Conservation (phyloP, 306 rosid species). For the Potentilla sterilis region DNA sequence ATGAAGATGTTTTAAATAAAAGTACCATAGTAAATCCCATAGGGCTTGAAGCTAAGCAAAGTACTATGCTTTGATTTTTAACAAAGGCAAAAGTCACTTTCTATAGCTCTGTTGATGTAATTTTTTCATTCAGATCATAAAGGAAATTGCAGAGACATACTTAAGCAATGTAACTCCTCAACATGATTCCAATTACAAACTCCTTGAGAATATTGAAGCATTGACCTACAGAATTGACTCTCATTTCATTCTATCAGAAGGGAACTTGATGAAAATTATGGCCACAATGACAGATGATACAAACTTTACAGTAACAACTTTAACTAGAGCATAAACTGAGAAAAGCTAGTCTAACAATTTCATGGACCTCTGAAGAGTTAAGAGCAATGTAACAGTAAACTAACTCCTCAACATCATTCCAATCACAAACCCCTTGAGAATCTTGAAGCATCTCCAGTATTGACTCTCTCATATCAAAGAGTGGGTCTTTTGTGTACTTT, state of each 20-base stretch:
- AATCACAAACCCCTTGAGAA: conserved; percentile 24
- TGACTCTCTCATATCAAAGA: conserved; percentile 31
- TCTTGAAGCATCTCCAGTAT: conserved; percentile 34
- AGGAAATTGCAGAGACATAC: background rate
- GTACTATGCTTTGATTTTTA: background rate
- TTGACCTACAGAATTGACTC: too few species aligned
- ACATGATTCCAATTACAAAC: too few species aligned
- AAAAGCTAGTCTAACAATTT: conserved; percentile 34
- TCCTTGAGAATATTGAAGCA: too few species aligned
- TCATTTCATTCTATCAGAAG: too few species aligned
- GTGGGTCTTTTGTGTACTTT: conserved; percentile 30
- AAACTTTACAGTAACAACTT: background rate
- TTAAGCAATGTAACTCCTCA: too few species aligned
- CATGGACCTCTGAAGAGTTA: conserved; percentile 38
- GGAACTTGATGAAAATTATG: too few species aligned
- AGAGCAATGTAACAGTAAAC: conserved; percentile 44
- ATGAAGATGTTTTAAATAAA: background rate
- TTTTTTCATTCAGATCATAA: background rate
- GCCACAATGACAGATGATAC: background rate
- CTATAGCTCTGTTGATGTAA: background rate
- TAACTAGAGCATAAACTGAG: conserved; percentile 14
- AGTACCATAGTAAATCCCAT: background rate
- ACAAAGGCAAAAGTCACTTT: background rate
- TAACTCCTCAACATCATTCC: conserved; percentile 46
- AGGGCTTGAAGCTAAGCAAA: background rate